Base-by-base conservation (phyloP, 2,329 filamentous ascomycete species). In the Pseudogymnoascus destructans region DNA sequence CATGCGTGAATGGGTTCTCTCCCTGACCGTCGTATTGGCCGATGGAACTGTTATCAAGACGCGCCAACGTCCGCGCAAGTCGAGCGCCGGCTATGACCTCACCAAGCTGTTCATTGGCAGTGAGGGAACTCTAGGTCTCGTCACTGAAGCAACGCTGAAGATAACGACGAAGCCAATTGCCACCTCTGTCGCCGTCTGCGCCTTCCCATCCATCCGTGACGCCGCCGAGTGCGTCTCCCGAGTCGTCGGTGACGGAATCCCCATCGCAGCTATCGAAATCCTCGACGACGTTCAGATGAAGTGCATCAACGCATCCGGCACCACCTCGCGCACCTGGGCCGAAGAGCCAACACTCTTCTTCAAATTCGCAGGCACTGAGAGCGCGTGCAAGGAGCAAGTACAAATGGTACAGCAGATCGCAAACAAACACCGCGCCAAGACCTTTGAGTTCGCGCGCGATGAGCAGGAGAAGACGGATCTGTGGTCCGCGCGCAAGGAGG, bases 1-100 rank as follows among this genome's bases (percentile, higher is more conserved):
- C 1, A 95, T 95, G 89, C 84, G 88, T 62, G 90, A 95, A 69
- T 95, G 90, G 90, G 91, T 95, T 10, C 74, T 95, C 19, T 86
- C 81, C 58, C 73, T 95, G 64, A 95, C 90, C 0, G 88, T 95
- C 3, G 90, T 95, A 9, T 78, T 95, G 66, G 90, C 90, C 15
- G 91, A 95, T 70, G 90, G 90, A 55, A 95, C 90, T 1, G 73
- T 95, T 57, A 85, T 96, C 73, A 92, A 91, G 76, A 96, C 91
- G 9, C 79, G 87, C 62, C 89, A 95, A 71, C 80, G 90, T 55
- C 89, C 90, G 9, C 81, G 90, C 64, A 96, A 95, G 76, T 91
- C 86, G 67, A 90, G 86, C 58, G 91, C 91, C 30, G 91, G 91
- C 23, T 96, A 96, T 72, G 90, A 96, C 70, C 79, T 96, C 57